Evolutionary conservation across 495 filamentous ascomycete species (phyloP).

Genomic region (Daldinia bambusicola): DNA sequence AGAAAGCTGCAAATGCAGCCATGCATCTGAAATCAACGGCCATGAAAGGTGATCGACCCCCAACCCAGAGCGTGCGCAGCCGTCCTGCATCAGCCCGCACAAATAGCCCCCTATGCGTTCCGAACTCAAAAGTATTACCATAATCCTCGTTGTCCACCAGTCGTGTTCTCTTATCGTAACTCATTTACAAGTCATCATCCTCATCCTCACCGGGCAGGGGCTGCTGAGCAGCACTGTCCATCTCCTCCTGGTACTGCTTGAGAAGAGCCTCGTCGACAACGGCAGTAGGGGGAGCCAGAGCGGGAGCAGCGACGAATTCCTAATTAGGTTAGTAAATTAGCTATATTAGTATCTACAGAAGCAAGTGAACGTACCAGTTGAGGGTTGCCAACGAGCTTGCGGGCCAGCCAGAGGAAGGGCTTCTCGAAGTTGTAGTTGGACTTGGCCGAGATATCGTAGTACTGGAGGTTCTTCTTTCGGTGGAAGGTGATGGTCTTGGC

Average conservation of each 20-base stretch:
- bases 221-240: constrained; percentile 80
- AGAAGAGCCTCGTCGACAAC: constrained; percentile 85
- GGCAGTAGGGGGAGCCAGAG: constrained; percentile 92
- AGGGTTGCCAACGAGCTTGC: constrained; percentile 97
- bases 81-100: constrained; percentile 28
- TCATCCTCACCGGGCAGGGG: constrained; percentile 98
- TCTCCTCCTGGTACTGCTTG: constrained; percentile 85
- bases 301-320: constrained; percentile 97
- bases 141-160: constrained; percentile 27
- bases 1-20: constrained; percentile 45
- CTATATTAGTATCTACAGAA: constrained; percentile 6
- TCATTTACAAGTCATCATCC: constrained; percentile 66
- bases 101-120: constrained; percentile 35
- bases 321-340: constrained; percentile 50
- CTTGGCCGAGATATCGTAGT: constrained; percentile 99
- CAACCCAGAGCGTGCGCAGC: constrained; percentile 29
- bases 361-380: constrained; percentile 69
- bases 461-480: constrained; percentile 99
- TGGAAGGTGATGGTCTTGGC: constrained; percentile 99
- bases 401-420: constrained; percentile 99
- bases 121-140: constrained; percentile 40
- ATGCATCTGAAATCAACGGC: constrained; percentile 45
- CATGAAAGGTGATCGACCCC: constrained; percentile 37
- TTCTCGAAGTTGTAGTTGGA: constrained; percentile 99
- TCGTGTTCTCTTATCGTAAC: constrained; percentile 20